Conservation (phyloP, 192 early-diverging fungal genomes). For the Helicostylum pulchrum region DNA sequence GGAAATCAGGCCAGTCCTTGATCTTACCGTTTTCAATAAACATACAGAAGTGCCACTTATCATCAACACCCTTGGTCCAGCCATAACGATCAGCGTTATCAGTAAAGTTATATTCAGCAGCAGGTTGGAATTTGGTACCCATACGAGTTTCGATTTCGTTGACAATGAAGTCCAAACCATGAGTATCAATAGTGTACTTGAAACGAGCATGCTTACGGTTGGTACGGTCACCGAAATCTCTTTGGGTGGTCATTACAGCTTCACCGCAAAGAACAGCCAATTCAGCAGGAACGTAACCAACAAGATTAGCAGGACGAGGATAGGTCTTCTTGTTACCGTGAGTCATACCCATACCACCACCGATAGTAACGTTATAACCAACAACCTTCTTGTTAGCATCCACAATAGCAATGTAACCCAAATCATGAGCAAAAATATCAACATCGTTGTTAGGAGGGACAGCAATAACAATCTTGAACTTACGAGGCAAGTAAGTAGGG, state of each 20-base stretch:
- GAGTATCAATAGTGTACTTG: slow-evolving; percentile 98
- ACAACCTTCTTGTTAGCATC: slow-evolving; percentile 70
- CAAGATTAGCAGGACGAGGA: slow-evolving; percentile 73
- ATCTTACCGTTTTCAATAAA: slow-evolving; percentile 93
- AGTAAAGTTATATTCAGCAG: slow-evolving; percentile 74
- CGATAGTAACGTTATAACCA: slow-evolving; percentile 92
- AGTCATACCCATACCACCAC: slow-evolving; percentile 98
- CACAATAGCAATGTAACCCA: slow-evolving; percentile 89
- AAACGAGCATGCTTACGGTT: slow-evolving; percentile 98
- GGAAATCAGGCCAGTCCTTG: slow-evolving; percentile 71
- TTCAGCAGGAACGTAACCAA: slow-evolving; percentile 81
- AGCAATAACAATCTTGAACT: slow-evolving; percentile 94
- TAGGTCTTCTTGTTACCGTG: slow-evolving; percentile 98
- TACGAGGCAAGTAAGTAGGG: slow-evolving; percentile 88
- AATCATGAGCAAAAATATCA: slow-evolving; percentile 93
- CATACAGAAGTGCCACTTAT: slow-evolving; percentile 78
- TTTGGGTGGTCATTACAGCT: slow-evolving; percentile 88
- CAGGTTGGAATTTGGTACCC: slow-evolving; percentile 66
- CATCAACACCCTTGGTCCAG: slow-evolving; percentile 73
- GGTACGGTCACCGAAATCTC: slow-evolving; percentile 92
- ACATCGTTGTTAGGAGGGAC: slow-evolving; percentile 97
- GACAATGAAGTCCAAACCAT: slow-evolving; percentile 89
- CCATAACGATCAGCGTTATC: slow-evolving; percentile 94
- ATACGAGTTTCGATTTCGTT: slow-evolving; percentile 78
- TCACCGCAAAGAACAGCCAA: slow-evolving; percentile 80